Conservation (phyloP, 2,329 filamentous ascomycete genomes). For the Hortaea werneckii region DNA sequence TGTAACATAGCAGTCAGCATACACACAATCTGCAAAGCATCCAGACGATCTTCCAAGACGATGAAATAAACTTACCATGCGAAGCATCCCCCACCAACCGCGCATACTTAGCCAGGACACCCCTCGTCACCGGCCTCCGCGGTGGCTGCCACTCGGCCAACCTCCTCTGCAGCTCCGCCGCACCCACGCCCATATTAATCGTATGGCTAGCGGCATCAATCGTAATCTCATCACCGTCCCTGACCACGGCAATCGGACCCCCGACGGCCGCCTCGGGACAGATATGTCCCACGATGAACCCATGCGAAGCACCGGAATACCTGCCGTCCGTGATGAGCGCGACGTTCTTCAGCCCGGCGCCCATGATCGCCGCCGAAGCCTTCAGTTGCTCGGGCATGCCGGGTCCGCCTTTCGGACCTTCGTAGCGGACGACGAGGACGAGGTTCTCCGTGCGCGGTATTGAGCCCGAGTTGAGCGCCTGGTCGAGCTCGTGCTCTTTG, state of each 20-base stretch:
- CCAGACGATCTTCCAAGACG: too few species aligned
- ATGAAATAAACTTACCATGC: slow-evolving; percentile 32
- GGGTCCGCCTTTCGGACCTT: slow-evolving; percentile 84
- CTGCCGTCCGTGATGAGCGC: slow-evolving; percentile 87
- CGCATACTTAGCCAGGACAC: slow-evolving; percentile 84
- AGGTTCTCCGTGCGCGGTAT: slow-evolving; percentile 52
- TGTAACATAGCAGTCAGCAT: not conserved
- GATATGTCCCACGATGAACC: slow-evolving; percentile 89
- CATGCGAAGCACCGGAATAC: slow-evolving; percentile 80
- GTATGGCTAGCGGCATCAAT: slow-evolving; percentile 74
- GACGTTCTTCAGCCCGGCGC: slow-evolving; percentile 75
- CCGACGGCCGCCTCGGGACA: slow-evolving; percentile 83
- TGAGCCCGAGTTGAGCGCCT: slow-evolving; percentile 56
- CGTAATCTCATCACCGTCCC: slow-evolving; percentile 70
- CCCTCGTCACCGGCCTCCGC: slow-evolving; percentile 62
- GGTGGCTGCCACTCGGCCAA: slow-evolving; percentile 61
- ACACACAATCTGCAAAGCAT: too few species aligned
- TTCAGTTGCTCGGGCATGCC: slow-evolving; percentile 95
- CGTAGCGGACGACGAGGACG: slow-evolving; percentile 83
- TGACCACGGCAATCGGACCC: slow-evolving; percentile 75
- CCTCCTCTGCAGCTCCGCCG: slow-evolving; percentile 59
- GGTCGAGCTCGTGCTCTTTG: slow-evolving; percentile 70
- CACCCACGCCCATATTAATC: slow-evolving; percentile 59
- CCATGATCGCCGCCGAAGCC: slow-evolving; percentile 84
- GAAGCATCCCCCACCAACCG: slow-evolving; percentile 80